Base-by-base conservation (phyloP, 75 land plant genomes). In the Cupressus sempervirens region DNA sequence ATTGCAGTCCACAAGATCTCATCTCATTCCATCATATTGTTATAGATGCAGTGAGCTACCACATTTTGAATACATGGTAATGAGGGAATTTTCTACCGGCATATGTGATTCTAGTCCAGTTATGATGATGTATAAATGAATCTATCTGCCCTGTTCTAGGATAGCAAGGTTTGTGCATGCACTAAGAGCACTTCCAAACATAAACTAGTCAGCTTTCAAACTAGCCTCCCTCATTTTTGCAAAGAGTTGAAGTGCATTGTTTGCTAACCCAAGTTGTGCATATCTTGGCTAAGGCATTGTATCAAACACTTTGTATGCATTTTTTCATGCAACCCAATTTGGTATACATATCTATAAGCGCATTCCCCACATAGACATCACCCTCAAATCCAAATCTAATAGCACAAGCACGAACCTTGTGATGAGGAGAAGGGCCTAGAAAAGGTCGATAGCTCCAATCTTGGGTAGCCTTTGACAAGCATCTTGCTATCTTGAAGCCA, bases 1-100 rank as follows among this genome's bases (percentile, higher is more conserved):
- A 90, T 87, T 0, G 89, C 84, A 80, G 81, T 90, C 89, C 89
- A 90, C 43, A 89, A 46, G 20, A 90, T 54, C 3, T 84, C 58
- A 81, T 90, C 88, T 14, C 74, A 40, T 35, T 46, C 32, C 14
- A 5, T 1, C 72, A 86, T 68, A 5, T 46, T 53, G 2, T 81
- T 18, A 62, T 88, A 88, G 0, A 88, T 20, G 45, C 7, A 38
- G 10, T 29, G 4, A 32, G 30, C 46, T n/a, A 0, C 86, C 86
- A 67, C 86, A 88, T 23, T 72, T 85, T 1, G 89, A 35, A 73
- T 88, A 88, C 89, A 88, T 83, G 14, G 86, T 29, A 20, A 88
- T 82, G 20, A 88, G 54, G 13, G 86, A 58, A 45, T 82, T 85
- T 16, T 12, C 30, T 0, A 88, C 86, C 1, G 53, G n/a, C 38